phyloP scores from a whole-genome alignment of 257 asterid species.

The Fraxinus americana region DNA sequence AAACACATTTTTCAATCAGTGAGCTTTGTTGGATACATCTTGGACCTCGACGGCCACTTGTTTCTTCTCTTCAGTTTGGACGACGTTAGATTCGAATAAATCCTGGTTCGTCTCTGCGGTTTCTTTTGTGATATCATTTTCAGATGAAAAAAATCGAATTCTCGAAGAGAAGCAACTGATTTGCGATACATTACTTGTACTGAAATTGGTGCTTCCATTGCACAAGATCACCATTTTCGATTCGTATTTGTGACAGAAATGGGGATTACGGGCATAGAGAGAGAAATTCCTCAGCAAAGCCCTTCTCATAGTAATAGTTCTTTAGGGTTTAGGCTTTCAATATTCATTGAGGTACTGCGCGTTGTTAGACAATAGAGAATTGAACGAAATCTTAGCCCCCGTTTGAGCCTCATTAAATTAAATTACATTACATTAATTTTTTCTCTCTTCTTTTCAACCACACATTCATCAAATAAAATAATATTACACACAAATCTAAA shows the following conservation, averaged over 20 bases:
- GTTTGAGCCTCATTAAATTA: too few species aligned
- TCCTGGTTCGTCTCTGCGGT: slow-evolving; percentile 26
- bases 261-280: slow-evolving; percentile 47
- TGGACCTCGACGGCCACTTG: slow-evolving; percentile 33
- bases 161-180: slow-evolving; percentile 30
- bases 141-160: slow-evolving; percentile 58
- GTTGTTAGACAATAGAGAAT: not conserved
- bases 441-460: too few species aligned
- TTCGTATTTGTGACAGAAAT: slow-evolving; percentile 31
- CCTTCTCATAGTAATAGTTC: slow-evolving; percentile 57
- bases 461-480: too few species aligned
- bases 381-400: too few species aligned
- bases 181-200: slow-evolving; percentile 19
- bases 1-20: not conserved
- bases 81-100: slow-evolving; percentile 19
- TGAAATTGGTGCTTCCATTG: not conserved
- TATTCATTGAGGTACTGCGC: not conserved
- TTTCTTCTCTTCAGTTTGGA: slow-evolving; percentile 39
- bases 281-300: slow-evolving; percentile 45
- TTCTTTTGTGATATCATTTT: slow-evolving; percentile 34
- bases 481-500: too few species aligned
- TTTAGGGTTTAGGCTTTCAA: slow-evolving; percentile 35
- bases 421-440: too few species aligned
- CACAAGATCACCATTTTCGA: not conserved
- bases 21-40: slow-evolving; percentile 61